Percentiles rank a stretch among this genome's conserved stretches.
These are phyloP conservation scores for Pestalotiopsis sp. DNA, from an alignment of 2,329 filamentous ascomycete species.

Conservation along the genomic window DNA sequence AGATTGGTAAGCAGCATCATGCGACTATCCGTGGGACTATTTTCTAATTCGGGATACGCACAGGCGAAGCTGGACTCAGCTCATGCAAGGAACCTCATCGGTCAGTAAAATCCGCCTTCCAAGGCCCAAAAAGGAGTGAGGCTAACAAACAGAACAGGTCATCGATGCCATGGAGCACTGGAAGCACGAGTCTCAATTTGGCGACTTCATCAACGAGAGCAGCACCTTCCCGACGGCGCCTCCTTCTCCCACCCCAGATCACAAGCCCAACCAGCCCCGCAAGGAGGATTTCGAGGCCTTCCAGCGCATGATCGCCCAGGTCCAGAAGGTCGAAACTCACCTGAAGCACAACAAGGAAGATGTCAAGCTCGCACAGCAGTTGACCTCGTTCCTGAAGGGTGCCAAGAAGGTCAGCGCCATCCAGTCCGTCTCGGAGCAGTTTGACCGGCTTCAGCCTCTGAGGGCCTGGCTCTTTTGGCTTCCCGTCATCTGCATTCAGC, in stretches of 20 bases:
- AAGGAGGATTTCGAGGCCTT: constrained; percentile 72
- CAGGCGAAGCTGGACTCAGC: constrained; percentile 88
- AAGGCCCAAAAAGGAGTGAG: not conserved
- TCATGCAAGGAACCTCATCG: constrained; percentile 88
- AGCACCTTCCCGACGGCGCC: constrained; percentile 70
- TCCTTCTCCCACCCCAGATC: constrained; percentile 60
- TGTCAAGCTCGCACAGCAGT: constrained; percentile 65
- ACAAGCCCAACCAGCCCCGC: constrained; percentile 60
- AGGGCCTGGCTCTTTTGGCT: constrained; percentile 96
- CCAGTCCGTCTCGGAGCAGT: constrained; percentile 78
- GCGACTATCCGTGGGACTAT: constrained; percentile 23
- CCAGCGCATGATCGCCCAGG: constrained; percentile 64
- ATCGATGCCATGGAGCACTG: constrained; percentile 88
- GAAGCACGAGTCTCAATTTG: constrained; percentile 87
- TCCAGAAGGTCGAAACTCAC: constrained; percentile 67
- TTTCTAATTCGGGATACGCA: constrained; percentile 33
- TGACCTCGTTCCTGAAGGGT: constrained; percentile 72
- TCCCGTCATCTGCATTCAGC: constrained; percentile 79
- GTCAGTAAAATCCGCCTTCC: constrained; percentile 50
- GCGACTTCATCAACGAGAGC: constrained; percentile 78
- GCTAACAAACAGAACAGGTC: constrained; percentile 54
- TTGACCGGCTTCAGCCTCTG: constrained; percentile 84
- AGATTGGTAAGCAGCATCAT: constrained; percentile 73
- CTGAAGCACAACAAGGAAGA: constrained; percentile 71
- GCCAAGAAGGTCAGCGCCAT: constrained; percentile 70